phyloP scores from a whole-genome alignment of 176 grass and related monocot genomes.

The Elymus sibiricus region DNA sequence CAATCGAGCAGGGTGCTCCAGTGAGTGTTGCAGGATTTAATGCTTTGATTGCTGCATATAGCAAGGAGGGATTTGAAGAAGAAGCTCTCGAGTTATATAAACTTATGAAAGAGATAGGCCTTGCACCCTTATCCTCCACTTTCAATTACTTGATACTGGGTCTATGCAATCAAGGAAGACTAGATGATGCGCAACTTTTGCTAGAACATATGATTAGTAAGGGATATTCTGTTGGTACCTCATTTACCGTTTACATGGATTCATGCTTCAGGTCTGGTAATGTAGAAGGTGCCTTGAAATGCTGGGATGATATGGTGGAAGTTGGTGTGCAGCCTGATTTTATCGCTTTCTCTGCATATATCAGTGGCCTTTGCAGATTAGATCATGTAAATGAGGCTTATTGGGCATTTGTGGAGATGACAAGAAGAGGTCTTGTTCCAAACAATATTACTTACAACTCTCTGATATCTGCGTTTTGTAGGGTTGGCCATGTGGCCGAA shows the following conservation, averaged over 20 bases:
- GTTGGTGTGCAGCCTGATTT: conserved; percentile 62
- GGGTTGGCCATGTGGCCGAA: conserved; percentile 55
- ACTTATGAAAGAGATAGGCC: conserved; percentile 50
- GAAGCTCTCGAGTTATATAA: conserved; percentile 69
- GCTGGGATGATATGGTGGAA: conserved; percentile 68
- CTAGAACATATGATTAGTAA: conserved; percentile 64
- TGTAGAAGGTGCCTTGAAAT: conserved; percentile 46
- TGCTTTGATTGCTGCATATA: conserved; percentile 60
- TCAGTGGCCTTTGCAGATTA: conserved; percentile 70
- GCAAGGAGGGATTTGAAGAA: conserved; percentile 72
- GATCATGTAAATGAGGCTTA: conserved; percentile 60
- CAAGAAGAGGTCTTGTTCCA: conserved; percentile 63
- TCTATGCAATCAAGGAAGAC: conserved; percentile 55
- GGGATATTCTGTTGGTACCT: conserved; percentile 58
- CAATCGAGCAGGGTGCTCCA: conserved; percentile 46
- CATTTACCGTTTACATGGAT: conserved; percentile 86
- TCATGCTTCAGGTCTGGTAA: conserved; percentile 71
- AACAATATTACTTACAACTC: conserved; percentile 98
- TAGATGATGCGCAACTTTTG: conserved; percentile 48
- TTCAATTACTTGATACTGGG: conserved; percentile 79
- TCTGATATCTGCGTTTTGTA: conserved; percentile 73
- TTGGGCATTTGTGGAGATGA: conserved; percentile 66
- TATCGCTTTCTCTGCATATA: conserved; percentile 78
- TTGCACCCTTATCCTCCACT: conserved; percentile 57
- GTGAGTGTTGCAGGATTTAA: conserved; percentile 71